A percentile compares a stretch with the other conserved stretches of the same genome.
These are phyloP conservation scores for Citrus sinensis DNA, from an alignment of 345 rosid genomes.

Conservation along the genomic window DVS_A1.0 CM039169.1:2815501-2816000, in stretches of 20 bases:
- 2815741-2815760: slow-evolving; percentile 43
- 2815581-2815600: slow-evolving; percentile 34
- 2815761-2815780: slow-evolving; percentile 36
- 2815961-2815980: slow-evolving; percentile 45
- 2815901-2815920: slow-evolving; percentile 33
- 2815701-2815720: slow-evolving; percentile 33
- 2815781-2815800: slow-evolving; percentile 50
- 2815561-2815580: neutral
- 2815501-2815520: slow-evolving; percentile 19
- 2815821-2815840: slow-evolving; percentile 27
- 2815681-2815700: slow-evolving; percentile 58
- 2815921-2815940: slow-evolving; percentile 13
- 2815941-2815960: slow-evolving; percentile 12
- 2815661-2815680: slow-evolving; percentile 48
- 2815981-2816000: slow-evolving; percentile 37
- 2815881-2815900: slow-evolving; percentile 31
- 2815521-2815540: neutral
- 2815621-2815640: slow-evolving; percentile 19
- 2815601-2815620: slow-evolving; percentile 7
- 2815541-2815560: neutral
- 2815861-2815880: slow-evolving; percentile 46
- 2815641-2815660: slow-evolving; percentile 15
- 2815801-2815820: slow-evolving; percentile 40
- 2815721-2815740: slow-evolving; percentile 28
- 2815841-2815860: slow-evolving; percentile 57